A percentile compares a stretch with the other conserved stretches of the same genome.
Conservation (phyloP, 306 rosid genomes). For the Cucurbita moschata region DNA sequence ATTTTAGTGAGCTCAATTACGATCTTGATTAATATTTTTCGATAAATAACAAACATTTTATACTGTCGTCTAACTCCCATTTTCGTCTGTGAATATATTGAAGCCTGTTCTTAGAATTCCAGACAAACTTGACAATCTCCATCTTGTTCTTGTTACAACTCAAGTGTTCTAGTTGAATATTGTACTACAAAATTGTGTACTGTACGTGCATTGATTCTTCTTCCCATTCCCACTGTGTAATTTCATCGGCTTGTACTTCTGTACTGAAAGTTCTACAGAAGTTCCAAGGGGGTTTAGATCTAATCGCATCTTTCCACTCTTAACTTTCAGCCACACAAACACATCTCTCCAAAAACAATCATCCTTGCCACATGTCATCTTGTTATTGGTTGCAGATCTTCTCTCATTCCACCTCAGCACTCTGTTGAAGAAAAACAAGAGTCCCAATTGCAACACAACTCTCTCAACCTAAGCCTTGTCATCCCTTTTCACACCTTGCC, state of each 20-base stretch:
- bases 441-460: neutral
- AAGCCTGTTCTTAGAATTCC: neutral
- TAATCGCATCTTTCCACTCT: neutral
- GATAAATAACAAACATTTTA: too few relatives aligned
- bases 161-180: neutral
- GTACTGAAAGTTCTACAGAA: neutral
- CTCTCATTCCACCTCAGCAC: constrained; percentile 21
- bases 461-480: constrained; percentile 19
- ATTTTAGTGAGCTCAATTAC: neutral
- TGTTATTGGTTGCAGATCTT: constrained; percentile 10
- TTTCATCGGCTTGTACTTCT: neutral
- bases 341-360: neutral
- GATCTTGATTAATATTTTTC: neutral
- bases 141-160: neutral
- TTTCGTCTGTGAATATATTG: neutral
- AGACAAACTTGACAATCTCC: neutral
- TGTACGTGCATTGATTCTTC: neutral
- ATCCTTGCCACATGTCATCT: constrained; percentile 26
- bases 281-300: neutral
- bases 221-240: neutral
- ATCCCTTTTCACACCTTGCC: constrained; percentile 9
- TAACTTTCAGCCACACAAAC: constrained; percentile 35
- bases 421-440: constrained; percentile 1
- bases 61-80: too few relatives aligned
- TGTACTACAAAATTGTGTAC: neutral